Evolutionary conservation across 108 stramenopile genomes (phyloP).

Genomic region (Thalassiosira profunda): DNA sequence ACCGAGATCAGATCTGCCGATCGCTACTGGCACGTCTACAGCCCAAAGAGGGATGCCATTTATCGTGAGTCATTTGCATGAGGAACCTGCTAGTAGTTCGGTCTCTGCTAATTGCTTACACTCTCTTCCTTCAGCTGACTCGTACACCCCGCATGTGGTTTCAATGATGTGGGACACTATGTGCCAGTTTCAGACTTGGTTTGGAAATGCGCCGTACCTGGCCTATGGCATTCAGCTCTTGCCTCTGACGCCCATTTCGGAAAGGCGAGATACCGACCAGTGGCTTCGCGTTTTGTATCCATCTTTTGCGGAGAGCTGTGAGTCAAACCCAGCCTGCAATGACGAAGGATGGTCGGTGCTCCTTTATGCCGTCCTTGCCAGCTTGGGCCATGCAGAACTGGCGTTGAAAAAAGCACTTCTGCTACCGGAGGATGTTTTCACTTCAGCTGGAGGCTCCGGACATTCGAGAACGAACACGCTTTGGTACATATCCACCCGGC

Average conservation of each 20-base stretch:
- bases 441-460: constrained; percentile 70
- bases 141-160: constrained; percentile 40
- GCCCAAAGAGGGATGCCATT: constrained; percentile 32
- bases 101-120: not conserved
- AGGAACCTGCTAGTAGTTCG: not conserved
- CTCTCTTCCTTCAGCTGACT: not conserved
- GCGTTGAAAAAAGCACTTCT: constrained; percentile 51
- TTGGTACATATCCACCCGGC: constrained; percentile 74
- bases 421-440: constrained; percentile 55
- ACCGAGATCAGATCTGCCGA: constrained; percentile 88
- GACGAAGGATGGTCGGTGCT: constrained; percentile 75
- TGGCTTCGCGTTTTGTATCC: constrained; percentile 88
- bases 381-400: constrained; percentile 64
- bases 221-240: constrained; percentile 90
- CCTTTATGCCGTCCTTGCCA: constrained; percentile 66
- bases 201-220: constrained; percentile 64
- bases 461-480: constrained; percentile 74
- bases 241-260: constrained; percentile 87
- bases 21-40: constrained; percentile 72
- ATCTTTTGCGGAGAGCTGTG: constrained; percentile 76
- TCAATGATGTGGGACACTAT: constrained; percentile 68
- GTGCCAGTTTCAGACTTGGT: constrained; percentile 72
- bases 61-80: constrained; percentile 49
- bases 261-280: constrained; percentile 75
- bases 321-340: constrained; percentile 47